These are phyloP conservation scores for Pleurotus djamor DNA, from an alignment of 768 basidiomycete species.

Conservation along the genomic window DNA sequence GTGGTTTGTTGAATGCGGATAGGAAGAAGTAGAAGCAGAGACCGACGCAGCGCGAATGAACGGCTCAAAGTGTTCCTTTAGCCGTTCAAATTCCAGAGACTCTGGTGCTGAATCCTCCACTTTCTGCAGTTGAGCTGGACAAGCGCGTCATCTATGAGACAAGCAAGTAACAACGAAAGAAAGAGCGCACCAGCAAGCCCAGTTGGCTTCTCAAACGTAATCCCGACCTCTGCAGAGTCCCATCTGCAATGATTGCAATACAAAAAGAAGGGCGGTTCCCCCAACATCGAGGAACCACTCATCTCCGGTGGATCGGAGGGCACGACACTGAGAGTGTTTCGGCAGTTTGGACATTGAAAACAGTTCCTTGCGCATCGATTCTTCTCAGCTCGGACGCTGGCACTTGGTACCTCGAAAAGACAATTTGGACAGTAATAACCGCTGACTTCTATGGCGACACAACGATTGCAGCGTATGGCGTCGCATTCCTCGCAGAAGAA, in stretches of 20 bases:
- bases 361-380: constrained; percentile 99
- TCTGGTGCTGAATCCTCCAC: constrained; percentile 85
- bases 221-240: constrained; percentile 90
- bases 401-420: constrained; percentile 96
- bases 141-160: not conserved
- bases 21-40: constrained; percentile 58
- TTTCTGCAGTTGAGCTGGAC: constrained; percentile 87
- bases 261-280: constrained; percentile 88
- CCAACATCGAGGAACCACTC: constrained; percentile 56
- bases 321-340: constrained; percentile 88
- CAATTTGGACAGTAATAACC: constrained; percentile 99
- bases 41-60: constrained; percentile 82
- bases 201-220: constrained; percentile 95
- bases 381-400: constrained; percentile 97
- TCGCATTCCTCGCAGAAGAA: constrained; percentile 99
- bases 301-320: constrained; percentile 79
- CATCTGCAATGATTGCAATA: constrained; percentile 93
- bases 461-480: constrained; percentile 89
- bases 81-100: constrained; percentile 84
- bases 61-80: constrained; percentile 97
- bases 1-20: constrained; percentile 54
- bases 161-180: not conserved
- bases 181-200: constrained; percentile 78
- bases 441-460: constrained; percentile 90
- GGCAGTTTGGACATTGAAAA: constrained; percentile 94